Base-by-base conservation (phyloP, 805 yeast species). In the Blastobotrys mokoenaii region DNA sequence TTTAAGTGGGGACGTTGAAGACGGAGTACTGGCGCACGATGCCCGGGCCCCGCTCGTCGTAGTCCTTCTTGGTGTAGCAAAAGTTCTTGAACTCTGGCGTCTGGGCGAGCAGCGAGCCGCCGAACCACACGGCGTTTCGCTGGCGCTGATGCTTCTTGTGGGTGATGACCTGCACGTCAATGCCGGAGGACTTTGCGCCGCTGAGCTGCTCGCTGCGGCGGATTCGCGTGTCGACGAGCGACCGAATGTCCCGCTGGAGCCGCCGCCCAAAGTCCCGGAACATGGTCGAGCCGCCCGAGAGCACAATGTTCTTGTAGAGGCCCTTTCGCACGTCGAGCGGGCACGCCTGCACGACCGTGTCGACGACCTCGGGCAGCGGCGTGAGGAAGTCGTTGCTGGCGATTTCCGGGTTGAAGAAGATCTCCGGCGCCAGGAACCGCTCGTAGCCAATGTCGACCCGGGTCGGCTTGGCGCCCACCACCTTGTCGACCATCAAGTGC, bases 41-140 rank as follows among this genome's bases (percentile, higher is more conserved):
- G 59, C 84, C 85, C 46, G 99, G 98, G 30, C 99, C 99, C 60
- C 82, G 82, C 69, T 93, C 99, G 61, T 93, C 98, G 66, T 93
- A 93, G 62, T 93, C 98, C 61, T 83, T 82, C 71, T 93, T 93
- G 18, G 98, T 90, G 70, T 93, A 93, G 65, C 97, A 93, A 67
- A 89, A 89, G 65, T 94, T 80, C 67, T 84, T 86, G 70, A 93
- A 93, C 68, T 93, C 98, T 17, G 95, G 80, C 9, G 99, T 93
- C 70, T 90, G 97, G 1, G 99, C 97, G 62, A 93, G 74, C 55
- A 93, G 71, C 16, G 95, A 84, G 55, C 99, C 99, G 57, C 99
- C 99, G 63, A 90, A 93, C 99, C 99, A 93, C 48, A 93, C 99
- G 2, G 99, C 99, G 61, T 93, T 87, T 65, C 96, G 79, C 71